Percentiles rank a stretch among this genome's conserved stretches.
Evolutionary conservation across 768 basidiomycete genomes (phyloP).

Genomic region (Cyathus striatus): DNA sequence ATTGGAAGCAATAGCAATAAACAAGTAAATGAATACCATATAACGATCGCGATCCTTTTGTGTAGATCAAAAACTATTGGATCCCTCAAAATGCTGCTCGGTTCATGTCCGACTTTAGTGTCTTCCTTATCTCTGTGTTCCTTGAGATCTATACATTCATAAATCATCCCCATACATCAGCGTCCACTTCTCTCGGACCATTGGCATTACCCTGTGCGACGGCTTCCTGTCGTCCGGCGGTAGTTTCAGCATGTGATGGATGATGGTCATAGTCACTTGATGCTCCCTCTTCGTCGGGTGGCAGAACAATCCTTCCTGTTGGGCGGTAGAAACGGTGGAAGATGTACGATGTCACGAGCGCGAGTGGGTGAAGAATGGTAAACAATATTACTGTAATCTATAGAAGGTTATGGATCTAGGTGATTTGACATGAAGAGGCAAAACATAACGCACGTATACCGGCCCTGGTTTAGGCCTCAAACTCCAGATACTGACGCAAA

Average conservation of each 20-base stretch:
- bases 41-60: too few species aligned
- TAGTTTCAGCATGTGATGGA: conserved; percentile 9
- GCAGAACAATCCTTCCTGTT: conserved; percentile 13
- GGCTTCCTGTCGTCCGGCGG: background rate
- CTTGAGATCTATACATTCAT: too few species aligned
- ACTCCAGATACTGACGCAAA: conserved; percentile 61
- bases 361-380: conserved; percentile 63
- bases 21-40: too few species aligned
- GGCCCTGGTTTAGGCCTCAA: conserved; percentile 56
- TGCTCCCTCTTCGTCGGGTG: conserved; percentile 12
- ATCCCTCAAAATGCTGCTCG: too few species aligned
- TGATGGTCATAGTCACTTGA: conserved; percentile 22
- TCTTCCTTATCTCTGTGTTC: too few species aligned
- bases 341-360: conserved; percentile 39
- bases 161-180: conserved; percentile 20
- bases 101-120: too few species aligned
- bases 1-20: too few species aligned
- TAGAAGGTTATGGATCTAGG: background rate
- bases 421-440: background rate
- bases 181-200: conserved; percentile 37
- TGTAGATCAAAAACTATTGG: too few species aligned
- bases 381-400: conserved; percentile 61
- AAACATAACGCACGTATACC: conserved; percentile 46
- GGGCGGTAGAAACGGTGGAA: conserved; percentile 25
- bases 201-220: conserved; percentile 6